Percentiles rank a stretch among this genome's conserved stretches.
These are phyloP conservation scores for Claviceps capensis DNA, from an alignment of 2,329 filamentous ascomycete genomes.

Conservation along the genomic window DNA sequence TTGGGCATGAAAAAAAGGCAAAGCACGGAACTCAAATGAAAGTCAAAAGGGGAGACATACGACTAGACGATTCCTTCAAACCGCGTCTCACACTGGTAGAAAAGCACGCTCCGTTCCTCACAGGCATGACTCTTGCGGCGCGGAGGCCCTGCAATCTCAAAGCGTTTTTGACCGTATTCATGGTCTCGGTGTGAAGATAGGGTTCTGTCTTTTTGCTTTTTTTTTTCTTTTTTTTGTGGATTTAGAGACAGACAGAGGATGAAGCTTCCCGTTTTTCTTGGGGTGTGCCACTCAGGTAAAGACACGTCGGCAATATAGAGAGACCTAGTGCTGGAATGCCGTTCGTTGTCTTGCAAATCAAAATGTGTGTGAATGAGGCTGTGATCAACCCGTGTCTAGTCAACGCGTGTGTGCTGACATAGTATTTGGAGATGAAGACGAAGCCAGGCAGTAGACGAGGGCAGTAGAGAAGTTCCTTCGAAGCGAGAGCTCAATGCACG, in stretches of 20 bases:
- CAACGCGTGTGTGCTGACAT: too few relatives aligned
- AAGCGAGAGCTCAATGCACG: neutral
- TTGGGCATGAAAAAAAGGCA: neutral
- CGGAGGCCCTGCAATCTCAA: constrained; percentile 12
- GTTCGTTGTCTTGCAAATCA: too few relatives aligned
- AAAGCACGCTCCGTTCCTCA: constrained; percentile 14
- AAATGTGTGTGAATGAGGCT: too few relatives aligned
- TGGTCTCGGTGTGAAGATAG: neutral
- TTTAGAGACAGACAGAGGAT: too few relatives aligned
- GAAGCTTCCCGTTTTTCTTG: too few relatives aligned
- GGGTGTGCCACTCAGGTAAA: too few relatives aligned
- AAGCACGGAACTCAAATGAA: neutral
- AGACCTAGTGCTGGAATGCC: too few relatives aligned
- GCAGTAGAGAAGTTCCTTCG: too few relatives aligned
- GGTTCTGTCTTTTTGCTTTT: neutral
- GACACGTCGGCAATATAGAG: too few relatives aligned
- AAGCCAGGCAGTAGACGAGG: too few relatives aligned
- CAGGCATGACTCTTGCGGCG: constrained; percentile 4
- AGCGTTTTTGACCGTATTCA: constrained; percentile 1
- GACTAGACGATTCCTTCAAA: constrained; percentile 24
- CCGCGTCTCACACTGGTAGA: constrained; percentile 16
- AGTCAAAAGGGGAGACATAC: constrained; percentile 11
- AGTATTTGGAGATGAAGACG: too few relatives aligned
- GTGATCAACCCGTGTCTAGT: too few relatives aligned
- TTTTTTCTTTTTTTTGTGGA: neutral